These are phyloP conservation scores for Plasmodium knowlesi DNA, from an alignment of 169 alveolate genomes.

Conservation along the genomic window DNA sequence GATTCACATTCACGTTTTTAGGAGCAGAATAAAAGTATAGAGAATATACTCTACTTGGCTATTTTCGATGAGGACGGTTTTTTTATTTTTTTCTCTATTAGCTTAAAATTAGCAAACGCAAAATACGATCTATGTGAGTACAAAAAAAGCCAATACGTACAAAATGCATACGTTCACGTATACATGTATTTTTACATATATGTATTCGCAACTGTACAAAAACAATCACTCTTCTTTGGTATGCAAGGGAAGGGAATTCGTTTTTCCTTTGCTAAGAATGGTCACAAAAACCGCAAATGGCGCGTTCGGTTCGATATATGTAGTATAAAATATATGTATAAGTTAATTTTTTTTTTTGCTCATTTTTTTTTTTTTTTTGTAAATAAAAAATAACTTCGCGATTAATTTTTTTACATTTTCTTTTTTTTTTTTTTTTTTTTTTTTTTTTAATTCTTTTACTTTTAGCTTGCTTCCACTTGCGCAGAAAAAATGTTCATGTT, in stretches of 20 bases:
- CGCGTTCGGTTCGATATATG: neutral
- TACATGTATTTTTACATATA: neutral
- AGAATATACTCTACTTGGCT: neutral
- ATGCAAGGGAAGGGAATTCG: neutral
- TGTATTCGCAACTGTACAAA: neutral
- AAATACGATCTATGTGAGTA: neutral
- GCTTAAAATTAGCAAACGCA: neutral
- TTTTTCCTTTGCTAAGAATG: neutral
- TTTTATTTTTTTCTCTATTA: neutral
- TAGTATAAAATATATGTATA: neutral
- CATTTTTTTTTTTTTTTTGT: neutral
- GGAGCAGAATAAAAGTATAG: neutral
- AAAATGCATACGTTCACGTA: neutral
- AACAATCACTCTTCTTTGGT: neutral
- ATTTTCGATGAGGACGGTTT: neutral
- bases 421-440: too few relatives aligned
- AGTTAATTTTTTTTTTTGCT: neutral
- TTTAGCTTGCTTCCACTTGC: neutral
- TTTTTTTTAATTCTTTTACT: too few relatives aligned
- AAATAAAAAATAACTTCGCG: neutral
- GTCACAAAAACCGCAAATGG: neutral
- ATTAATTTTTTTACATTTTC: too few relatives aligned
- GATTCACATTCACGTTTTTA: neutral
- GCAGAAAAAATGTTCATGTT: neutral
- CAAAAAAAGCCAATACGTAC: neutral